Conservation (phyloP, 192 early-diverging fungal genomes). For the Coemansia sp. region DNA sequence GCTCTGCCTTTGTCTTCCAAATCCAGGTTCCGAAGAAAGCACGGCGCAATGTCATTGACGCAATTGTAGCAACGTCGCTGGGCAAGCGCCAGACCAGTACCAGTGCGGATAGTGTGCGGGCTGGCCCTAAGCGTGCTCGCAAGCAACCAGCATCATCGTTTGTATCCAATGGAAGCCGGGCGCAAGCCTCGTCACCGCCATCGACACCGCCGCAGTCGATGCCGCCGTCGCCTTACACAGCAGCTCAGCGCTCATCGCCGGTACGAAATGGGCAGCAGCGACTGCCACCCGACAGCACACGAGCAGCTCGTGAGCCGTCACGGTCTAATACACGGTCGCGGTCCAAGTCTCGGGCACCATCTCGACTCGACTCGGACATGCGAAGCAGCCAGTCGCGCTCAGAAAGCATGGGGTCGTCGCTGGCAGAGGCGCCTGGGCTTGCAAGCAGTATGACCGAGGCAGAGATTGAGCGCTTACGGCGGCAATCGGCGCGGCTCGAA, state of each 20-base stretch:
- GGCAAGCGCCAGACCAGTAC: slow-evolving; percentile 16
- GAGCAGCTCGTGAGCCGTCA: background rate
- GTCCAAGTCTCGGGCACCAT: slow-evolving; percentile 1
- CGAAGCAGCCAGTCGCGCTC: background rate
- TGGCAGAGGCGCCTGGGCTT: slow-evolving; percentile 1
- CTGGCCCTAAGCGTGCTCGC: slow-evolving; percentile 21
- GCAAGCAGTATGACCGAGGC: slow-evolving; percentile 9
- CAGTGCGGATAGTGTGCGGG: background rate
- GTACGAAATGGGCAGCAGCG: background rate
- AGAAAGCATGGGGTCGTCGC: background rate
- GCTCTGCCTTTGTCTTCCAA: slow-evolving; percentile 21
- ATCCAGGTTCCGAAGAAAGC: slow-evolving; percentile 40
- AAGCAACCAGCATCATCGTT: slow-evolving; percentile 6
- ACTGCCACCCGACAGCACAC: background rate
- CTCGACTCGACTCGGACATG: background rate
- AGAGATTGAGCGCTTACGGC: slow-evolving; percentile 31
- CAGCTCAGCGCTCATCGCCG: background rate
- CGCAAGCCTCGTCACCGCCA: background rate
- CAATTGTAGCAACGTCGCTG: slow-evolving; percentile 2
- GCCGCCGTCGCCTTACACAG: background rate
- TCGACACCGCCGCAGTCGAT: background rate
- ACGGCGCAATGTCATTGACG: slow-evolving; percentile 35
- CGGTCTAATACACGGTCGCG: slow-evolving; percentile 6
- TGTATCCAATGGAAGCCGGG: background rate
- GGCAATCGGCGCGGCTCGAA: slow-evolving; percentile 27